These are phyloP conservation scores for Solanum hybrid DNA, from an alignment of 305 asterid genomes.

Conservation along the genomic window DNA sequence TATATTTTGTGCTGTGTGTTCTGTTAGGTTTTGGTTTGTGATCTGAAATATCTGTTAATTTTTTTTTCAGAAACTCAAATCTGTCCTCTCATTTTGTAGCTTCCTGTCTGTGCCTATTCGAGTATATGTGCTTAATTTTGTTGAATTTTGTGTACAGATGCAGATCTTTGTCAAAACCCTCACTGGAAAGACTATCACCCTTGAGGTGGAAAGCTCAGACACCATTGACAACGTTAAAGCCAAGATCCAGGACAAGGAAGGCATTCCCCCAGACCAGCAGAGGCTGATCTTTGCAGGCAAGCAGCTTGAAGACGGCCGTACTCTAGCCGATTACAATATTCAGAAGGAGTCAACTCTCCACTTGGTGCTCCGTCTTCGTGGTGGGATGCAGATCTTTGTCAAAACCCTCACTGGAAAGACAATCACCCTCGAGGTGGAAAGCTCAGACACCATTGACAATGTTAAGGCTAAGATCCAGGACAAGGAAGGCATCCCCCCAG, in stretches of 20 bases:
- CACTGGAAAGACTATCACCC: constrained; percentile 10
- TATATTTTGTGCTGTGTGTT: not conserved
- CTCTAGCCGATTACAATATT: not conserved
- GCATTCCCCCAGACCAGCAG: not conserved
- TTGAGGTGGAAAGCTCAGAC: not conserved
- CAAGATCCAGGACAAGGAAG: not conserved
- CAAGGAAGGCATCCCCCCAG: not conserved
- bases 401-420: not conserved
- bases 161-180: constrained; percentile 25
- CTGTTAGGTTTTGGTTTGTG: not conserved
- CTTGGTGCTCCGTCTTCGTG: not conserved
- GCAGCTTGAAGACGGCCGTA: not conserved
- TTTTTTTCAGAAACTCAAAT: not conserved
- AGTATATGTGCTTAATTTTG: not conserved
- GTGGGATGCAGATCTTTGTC: not conserved
- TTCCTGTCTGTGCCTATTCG: not conserved
- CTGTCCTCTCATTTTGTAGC: not conserved
- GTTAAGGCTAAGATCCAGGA: not conserved
- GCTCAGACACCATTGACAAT: not conserved
- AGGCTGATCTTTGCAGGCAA: not conserved
- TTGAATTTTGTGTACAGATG: constrained; percentile 14
- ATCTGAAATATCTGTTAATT: not conserved
- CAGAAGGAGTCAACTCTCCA: not conserved
- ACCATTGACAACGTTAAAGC: not conserved
- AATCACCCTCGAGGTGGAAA: not conserved